A percentile compares a stretch with the other conserved stretches of the same genome.
Conservation (phyloP, 768 basidiomycete genomes). For the Leccinum longicurvipes region DNA sequence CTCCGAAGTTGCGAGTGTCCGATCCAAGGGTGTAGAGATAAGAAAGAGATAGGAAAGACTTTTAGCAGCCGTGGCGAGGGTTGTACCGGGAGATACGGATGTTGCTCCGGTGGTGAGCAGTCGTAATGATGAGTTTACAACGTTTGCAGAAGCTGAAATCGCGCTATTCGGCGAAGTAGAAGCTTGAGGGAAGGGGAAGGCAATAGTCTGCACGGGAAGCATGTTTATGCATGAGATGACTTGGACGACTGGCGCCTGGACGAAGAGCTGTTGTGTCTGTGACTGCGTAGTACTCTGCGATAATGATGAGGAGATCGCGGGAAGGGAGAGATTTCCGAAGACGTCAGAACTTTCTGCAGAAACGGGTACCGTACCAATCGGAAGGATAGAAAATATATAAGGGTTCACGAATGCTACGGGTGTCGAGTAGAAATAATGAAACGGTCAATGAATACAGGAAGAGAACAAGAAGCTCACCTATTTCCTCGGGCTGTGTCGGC, state of each 20-base stretch:
- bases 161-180: slow-evolving; percentile 13
- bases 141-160: slow-evolving; percentile 6
- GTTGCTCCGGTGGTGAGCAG: no score
- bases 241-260: slow-evolving; percentile 60
- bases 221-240: slow-evolving; percentile 70
- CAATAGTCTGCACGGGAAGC: slow-evolving; percentile 54
- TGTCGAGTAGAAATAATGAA: slow-evolving; percentile 51
- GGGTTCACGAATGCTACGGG: slow-evolving; percentile 66
- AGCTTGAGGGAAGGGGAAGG: slow-evolving; percentile 56
- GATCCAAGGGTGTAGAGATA: slow-evolving; percentile 73
- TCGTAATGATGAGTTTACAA: no score
- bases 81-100: no score
- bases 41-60: slow-evolving; percentile 48
- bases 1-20: slow-evolving; percentile 56
- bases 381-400: slow-evolving; percentile 73
- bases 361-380: slow-evolving; percentile 55
- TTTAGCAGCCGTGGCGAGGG: neutral
- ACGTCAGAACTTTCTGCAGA: slow-evolving; percentile 20
- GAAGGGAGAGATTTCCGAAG: slow-evolving; percentile 16
- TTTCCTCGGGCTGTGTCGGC: slow-evolving; percentile 81
- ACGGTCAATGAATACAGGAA: slow-evolving; percentile 53
- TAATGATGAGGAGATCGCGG: slow-evolving; percentile 7
- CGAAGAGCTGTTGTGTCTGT: slow-evolving; percentile 34
- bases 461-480: slow-evolving; percentile 40
- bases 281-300: slow-evolving; percentile 23